These are phyloP conservation scores for Trichomonas tenax DNA, from an alignment of 208 protist genomes.

Conservation along the genomic window DNA sequence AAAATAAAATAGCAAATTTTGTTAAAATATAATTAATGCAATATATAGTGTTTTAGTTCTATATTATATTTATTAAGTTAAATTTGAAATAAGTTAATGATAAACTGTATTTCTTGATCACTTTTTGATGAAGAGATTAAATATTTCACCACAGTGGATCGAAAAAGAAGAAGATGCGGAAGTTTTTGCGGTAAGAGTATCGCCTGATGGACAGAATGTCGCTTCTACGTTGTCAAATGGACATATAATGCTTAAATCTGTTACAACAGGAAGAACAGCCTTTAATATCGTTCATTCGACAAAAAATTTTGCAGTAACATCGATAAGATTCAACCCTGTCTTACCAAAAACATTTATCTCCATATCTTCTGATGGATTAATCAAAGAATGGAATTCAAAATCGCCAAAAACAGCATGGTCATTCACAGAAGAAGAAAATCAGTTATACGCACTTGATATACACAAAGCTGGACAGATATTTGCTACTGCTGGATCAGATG, in stretches of 20 bases:
- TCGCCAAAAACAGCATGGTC: not conserved
- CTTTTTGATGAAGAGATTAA: not conserved
- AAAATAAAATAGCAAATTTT: too few species aligned
- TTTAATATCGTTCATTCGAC: not conserved
- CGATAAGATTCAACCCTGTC: not conserved
- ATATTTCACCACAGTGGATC: not conserved
- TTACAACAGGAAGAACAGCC: not conserved
- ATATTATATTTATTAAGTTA: too few species aligned
- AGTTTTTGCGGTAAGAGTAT: not conserved
- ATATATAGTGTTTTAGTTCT: too few species aligned
- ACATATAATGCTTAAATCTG: not conserved
- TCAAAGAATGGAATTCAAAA: slow-evolving; percentile 3
- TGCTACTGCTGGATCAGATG: not conserved
- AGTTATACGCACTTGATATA: not conserved
- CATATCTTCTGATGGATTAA: not conserved
- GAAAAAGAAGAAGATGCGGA: not conserved
- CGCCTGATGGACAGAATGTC: not conserved
- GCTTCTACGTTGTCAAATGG: not conserved
- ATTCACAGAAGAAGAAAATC: not conserved
- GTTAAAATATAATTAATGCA: too few species aligned
- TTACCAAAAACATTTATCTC: not conserved
- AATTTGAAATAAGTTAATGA: too few species aligned
- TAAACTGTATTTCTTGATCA: too few species aligned
- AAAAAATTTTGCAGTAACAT: not conserved
- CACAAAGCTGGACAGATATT: not conserved